These are phyloP conservation scores for Colletotrichum falcatum DNA, from an alignment of 2,329 filamentous ascomycete genomes.

Conservation along the genomic window DNA sequence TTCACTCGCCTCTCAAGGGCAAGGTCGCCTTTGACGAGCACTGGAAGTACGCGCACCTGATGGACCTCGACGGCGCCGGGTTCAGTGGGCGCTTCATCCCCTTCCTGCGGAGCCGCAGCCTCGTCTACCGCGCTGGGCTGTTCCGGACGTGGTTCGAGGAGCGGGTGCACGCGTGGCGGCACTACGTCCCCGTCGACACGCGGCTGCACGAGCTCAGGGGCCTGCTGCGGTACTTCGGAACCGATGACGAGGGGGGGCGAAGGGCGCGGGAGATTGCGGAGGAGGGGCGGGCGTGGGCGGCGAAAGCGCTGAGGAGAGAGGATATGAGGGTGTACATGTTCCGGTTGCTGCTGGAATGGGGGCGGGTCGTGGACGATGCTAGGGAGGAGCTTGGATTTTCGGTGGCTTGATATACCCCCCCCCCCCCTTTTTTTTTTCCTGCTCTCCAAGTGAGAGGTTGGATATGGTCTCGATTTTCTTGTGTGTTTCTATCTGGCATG, in stretches of 20 bases:
- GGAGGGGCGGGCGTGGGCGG: constrained; percentile 62
- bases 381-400: constrained; percentile 53
- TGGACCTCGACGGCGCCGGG: constrained; percentile 69
- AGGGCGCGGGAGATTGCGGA: constrained; percentile 45
- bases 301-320: constrained; percentile 69
- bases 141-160: constrained; percentile 75
- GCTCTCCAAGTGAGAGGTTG: background rate
- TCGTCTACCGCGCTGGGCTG: constrained; percentile 70
- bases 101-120: constrained; percentile 63
- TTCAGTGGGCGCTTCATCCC: constrained; percentile 62
- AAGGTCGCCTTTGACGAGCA: constrained; percentile 51
- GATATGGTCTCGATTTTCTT: background rate
- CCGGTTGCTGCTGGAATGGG: constrained; percentile 78
- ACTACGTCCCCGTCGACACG: constrained; percentile 72
- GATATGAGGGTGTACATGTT: constrained; percentile 85
- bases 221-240: constrained; percentile 42
- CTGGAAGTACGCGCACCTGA: constrained; percentile 64
- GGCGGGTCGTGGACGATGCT: constrained; percentile 69
- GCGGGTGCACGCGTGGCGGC: constrained; percentile 70
- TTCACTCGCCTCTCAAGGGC: constrained; percentile 41
- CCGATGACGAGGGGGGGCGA: constrained; percentile 39
- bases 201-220: constrained; percentile 43
- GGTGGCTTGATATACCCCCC: constrained; percentile 25
- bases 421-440: background rate
- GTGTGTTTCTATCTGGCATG: background rate